Evolutionary conservation across 441 rosid species (phyloP), one percentile per base, ranked within the genome.

Genomic region (Populus hybrid): DNA sequence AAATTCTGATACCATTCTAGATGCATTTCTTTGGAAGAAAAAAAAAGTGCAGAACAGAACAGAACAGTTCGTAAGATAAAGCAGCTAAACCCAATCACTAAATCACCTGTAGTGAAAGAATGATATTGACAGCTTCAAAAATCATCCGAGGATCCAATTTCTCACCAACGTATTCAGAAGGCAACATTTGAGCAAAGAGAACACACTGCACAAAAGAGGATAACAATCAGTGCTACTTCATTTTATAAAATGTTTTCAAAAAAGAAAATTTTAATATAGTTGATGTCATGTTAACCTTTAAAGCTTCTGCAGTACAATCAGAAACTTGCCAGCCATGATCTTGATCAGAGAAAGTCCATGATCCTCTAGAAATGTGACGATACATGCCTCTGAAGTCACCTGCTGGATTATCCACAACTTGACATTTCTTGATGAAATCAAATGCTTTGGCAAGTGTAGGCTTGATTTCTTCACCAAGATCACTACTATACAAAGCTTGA

Each of bases 51-150:
- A 10, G 32, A 30, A 30, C 38, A 14, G 18, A 28, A 28, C 34
- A 32, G 34, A 32, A 32, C 34, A 1, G 3, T 14, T 67, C 16
- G 2, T 5, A 20, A 67, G 18, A 28, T 8, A 32, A 67, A 12
- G 7, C 6, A 8, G 24, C 14, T 6, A 65, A 65, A 21, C 79
- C 10, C 28, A 46, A 24, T 30, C n/a, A 67, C 18, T 67, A 8
- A 4, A 50, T 71, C 66, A 85, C 92, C 86, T 89, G 92, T 42
- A 87, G 70, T 30, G 86, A 84, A 4, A 87, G 81, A 38, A 89
- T 24, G 59, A 87, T 16, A 75, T 86, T 82, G 68, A 89, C 87
- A 61, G 90, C 77, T 75, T 86, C 90, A 57, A 72, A 81, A 9
- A 87, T 36, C 67, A 80, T 77, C 67, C 82, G 82, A 21, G 79